A percentile compares a stretch with the other conserved stretches of the same genome.
These are phyloP conservation scores for Salix dunnii DNA, from an alignment of 345 rosid genomes.

Conservation along the genomic window DNA sequence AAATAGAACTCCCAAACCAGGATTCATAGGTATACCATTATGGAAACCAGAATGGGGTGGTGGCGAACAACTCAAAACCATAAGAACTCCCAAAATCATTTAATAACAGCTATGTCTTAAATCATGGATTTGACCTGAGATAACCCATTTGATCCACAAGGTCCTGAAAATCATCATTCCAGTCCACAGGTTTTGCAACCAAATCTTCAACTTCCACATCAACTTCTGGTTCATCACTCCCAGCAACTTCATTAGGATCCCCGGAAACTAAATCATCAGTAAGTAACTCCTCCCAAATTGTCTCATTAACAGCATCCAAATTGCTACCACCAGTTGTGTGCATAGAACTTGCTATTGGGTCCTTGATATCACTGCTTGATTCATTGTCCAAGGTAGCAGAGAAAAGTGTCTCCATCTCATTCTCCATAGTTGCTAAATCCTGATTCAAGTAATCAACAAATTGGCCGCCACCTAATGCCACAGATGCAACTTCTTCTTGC, in stretches of 20 bases:
- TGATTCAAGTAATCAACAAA: constrained; percentile 12
- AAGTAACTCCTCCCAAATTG: constrained; percentile 45
- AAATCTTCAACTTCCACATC: constrained; percentile 58
- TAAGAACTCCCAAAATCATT: background rate
- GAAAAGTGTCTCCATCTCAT: constrained; percentile 49
- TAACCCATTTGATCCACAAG: constrained; percentile 67
- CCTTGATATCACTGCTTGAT: constrained; percentile 36
- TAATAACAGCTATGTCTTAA: constrained; percentile 1
- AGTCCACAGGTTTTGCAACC: constrained; percentile 37
- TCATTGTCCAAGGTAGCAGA: constrained; percentile 47
- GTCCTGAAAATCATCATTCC: constrained; percentile 56
- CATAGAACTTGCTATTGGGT: constrained; percentile 12
- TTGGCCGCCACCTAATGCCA: constrained; percentile 10
- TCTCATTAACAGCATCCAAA: constrained; percentile 33
- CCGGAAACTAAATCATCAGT: constrained; percentile 35
- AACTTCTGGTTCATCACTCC: constrained; percentile 30
- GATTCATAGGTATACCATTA: constrained; percentile 21
- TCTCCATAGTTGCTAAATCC: constrained; percentile 23
- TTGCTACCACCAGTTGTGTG: constrained; percentile 16
- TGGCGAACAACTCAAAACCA: constrained; percentile 31
- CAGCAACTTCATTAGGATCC: constrained; percentile 30
- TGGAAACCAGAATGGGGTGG: constrained; percentile 25
- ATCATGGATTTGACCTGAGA: constrained; percentile 51
- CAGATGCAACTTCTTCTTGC: constrained; percentile 29
- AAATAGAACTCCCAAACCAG: background rate